Conservation (phyloP, 495 filamentous ascomycete genomes). For the Chaetomium cochliodes region DNA sequence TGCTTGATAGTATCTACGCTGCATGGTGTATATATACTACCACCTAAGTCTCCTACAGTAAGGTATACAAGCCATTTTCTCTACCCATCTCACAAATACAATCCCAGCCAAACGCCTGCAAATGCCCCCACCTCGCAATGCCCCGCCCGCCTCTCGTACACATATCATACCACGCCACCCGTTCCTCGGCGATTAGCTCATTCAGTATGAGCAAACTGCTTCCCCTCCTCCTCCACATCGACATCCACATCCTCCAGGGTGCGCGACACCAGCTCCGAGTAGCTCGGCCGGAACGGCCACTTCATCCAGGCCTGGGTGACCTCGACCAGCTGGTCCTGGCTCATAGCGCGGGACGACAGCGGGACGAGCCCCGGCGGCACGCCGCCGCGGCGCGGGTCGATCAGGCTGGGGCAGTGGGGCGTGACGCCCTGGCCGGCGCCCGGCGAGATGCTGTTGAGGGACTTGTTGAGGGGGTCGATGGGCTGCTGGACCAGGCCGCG, state of each 20-base stretch:
- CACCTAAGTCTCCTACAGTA: too few species aligned
- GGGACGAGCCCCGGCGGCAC: conserved; percentile 30
- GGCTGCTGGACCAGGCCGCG: conserved; percentile 24
- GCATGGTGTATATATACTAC: too few species aligned
- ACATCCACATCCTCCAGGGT: conserved; percentile 11
- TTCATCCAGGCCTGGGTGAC: conserved; percentile 52
- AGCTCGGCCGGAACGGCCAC: conserved; percentile 59
- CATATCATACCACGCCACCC: too few species aligned
- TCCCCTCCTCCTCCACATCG: not conserved
- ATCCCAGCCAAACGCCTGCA: too few species aligned
- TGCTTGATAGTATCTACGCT: too few species aligned
- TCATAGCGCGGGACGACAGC: conserved; percentile 45
- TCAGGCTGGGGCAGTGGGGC: conserved; percentile 40
- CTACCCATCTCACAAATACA: too few species aligned
- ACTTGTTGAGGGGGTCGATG: conserved; percentile 25
- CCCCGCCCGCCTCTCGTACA: too few species aligned
- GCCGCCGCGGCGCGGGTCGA: conserved; percentile 46
- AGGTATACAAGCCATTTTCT: too few species aligned
- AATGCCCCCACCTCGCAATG: too few species aligned
- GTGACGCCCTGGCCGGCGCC: conserved; percentile 47
- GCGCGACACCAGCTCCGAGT: conserved; percentile 41
- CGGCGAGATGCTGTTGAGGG: conserved; percentile 34
- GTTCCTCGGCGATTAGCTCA: not conserved
- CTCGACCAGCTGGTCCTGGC: conserved; percentile 47
- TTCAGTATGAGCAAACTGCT: not conserved